Evolutionary conservation across 2,329 filamentous ascomycete genomes (phyloP), one percentile per base, ranked within the genome.

Genomic region (Botrytis fragariae): DNA sequence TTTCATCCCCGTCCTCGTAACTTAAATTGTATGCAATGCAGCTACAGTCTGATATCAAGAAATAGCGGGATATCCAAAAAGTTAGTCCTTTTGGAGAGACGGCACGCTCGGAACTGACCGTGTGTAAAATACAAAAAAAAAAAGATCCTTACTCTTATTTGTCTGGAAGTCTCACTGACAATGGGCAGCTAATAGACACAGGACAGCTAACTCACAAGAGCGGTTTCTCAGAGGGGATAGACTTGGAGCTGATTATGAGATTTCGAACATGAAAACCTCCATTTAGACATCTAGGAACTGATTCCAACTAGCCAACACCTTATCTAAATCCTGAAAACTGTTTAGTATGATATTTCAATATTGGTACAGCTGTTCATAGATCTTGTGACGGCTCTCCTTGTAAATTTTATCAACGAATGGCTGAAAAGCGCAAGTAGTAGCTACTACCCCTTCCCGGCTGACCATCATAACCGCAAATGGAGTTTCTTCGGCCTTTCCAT

Each of bases 21-120:
- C 44, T 22, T 45, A 22, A 9, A 8, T 0, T 22, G 9, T 22
- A 6, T 14, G 4, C 2, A 51, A 51, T 51, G 10, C 10, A 14
- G 25, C 25, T 25, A 14, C 25, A 1, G 10, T 51, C 22, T 14
- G 22, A n/a, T 51, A 1, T 3, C n/a, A 12, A 1, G 2, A n/a
- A 14, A 5, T 6, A n/a, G 22, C 4, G 48, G 25, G 25, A 2
- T n/a, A 14, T 25, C 2, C 4, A 14, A 14, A 6, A 51, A 1
- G 1, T 2, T n/a, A 14, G 4, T n/a, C 4, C 4, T 6, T 0
- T 51, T 10, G 22, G 25, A 25, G 9, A 25, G 4, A 25, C 10
- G 22, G 22, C 22, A 51, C 45, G 12, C 45, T 51, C 25, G 20
- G 22, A 25, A n/a, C n/a, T 25, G 4, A 14, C 20, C 7, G 8